Conservation (phyloP, 2,329 filamentous ascomycete genomes). For the Fusarium circinatum region DNA sequence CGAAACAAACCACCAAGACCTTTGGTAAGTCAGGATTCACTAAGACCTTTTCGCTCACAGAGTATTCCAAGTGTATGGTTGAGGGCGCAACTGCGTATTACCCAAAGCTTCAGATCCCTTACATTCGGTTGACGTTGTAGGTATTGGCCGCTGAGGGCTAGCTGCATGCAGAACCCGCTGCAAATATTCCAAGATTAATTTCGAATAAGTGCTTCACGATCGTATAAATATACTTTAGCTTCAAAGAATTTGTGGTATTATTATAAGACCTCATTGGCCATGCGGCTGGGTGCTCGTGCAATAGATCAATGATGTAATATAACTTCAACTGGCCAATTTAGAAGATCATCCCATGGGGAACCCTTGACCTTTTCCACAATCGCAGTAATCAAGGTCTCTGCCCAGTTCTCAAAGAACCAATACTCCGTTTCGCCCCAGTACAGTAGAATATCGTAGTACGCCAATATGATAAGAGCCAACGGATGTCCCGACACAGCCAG, state of each 20-base stretch:
- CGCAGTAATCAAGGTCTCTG: conserved; percentile 9
- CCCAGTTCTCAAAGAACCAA: conserved; percentile 35
- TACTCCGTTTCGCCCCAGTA: conserved; percentile 23
- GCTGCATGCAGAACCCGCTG: rapidly evolving
- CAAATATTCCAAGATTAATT: rapidly evolving
- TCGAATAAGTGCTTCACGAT: background rate
- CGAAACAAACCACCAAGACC: background rate
- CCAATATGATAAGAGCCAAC: conserved; percentile 17
- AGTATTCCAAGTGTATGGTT: background rate
- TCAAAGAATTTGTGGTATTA: background rate
- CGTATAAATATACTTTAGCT: too few species aligned
- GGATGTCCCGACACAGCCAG: conserved; percentile 12
- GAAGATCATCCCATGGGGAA: conserved; percentile 26
- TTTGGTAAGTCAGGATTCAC: background rate
- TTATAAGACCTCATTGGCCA: background rate
- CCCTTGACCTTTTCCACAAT: conserved; percentile 28
- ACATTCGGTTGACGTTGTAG: background rate
- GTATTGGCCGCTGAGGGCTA: background rate
- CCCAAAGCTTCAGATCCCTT: background rate
- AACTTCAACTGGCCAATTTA: conserved; percentile 17
- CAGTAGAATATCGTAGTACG: conserved; percentile 22
- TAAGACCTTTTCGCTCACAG: background rate
- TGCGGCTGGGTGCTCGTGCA: background rate
- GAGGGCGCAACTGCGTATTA: background rate
- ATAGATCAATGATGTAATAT: background rate